phyloP scores from a whole-genome alignment of 2,329 filamentous ascomycete species.

The Penicillium frequentans region DNA sequence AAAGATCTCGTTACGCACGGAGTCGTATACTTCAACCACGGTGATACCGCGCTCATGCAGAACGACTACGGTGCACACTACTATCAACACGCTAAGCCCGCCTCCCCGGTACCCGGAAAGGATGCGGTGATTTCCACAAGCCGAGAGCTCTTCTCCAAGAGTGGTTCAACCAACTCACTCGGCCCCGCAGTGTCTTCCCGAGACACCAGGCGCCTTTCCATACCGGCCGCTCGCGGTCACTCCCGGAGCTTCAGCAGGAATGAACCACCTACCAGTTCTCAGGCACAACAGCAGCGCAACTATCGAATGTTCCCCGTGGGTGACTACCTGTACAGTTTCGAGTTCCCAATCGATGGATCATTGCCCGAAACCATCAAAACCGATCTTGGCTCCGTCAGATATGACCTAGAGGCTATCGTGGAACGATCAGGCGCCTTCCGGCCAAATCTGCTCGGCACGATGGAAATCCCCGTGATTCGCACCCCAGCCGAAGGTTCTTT shows the following conservation, averaged over 20 bases:
- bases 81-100: slow-evolving; percentile 53
- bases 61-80: slow-evolving; percentile 63
- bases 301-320: slow-evolving; percentile 83
- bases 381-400: slow-evolving; percentile 82
- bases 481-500: slow-evolving; percentile 84
- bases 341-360: slow-evolving; percentile 76
- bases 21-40: slow-evolving; percentile 84
- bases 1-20: slow-evolving; percentile 83
- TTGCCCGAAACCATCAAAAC: slow-evolving; percentile 82
- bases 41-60: slow-evolving; percentile 49
- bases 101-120: slow-evolving; percentile 29
- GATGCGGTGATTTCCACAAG: slow-evolving; percentile 33
- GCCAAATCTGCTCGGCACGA: slow-evolving; percentile 77
- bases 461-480: slow-evolving; percentile 80
- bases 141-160: slow-evolving; percentile 42
- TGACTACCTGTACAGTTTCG: slow-evolving; percentile 74
- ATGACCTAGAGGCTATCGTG: slow-evolving; percentile 80
- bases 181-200: slow-evolving; percentile 32
- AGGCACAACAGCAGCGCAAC: slow-evolving; percentile 69
- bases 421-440: slow-evolving; percentile 89
- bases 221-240: slow-evolving; percentile 77
- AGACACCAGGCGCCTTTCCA: slow-evolving; percentile 68
- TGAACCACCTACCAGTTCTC: slow-evolving; percentile 59
- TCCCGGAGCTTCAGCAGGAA: slow-evolving; percentile 83
- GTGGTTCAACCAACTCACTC: slow-evolving; percentile 41